Percentiles rank a stretch among this genome's conserved stretches.
phyloP scores from a whole-genome alignment of 768 basidiomycete species.

The Phallus indusiatus region DNA sequence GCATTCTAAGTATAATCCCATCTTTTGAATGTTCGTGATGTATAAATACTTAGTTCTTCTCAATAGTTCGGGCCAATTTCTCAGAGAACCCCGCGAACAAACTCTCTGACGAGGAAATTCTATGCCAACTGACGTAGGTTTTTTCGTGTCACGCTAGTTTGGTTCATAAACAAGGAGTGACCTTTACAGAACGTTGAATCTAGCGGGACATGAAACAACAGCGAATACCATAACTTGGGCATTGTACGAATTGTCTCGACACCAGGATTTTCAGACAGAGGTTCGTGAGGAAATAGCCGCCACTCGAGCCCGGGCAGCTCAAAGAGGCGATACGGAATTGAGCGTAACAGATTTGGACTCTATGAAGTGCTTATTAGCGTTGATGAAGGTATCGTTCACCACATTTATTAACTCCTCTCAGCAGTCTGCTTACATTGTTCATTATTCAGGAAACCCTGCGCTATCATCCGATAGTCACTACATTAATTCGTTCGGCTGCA shows the following conservation, averaged over 20 bases:
- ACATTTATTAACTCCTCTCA: neutral
- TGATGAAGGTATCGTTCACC: conserved; percentile 21
- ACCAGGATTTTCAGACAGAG: conserved; percentile 47
- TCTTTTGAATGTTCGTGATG: neutral
- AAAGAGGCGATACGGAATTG: conserved; percentile 20
- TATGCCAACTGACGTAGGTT: conserved; percentile 34
- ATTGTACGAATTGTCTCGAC: conserved; percentile 49
- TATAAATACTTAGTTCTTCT: neutral
- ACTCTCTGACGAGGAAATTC: conserved; percentile 40
- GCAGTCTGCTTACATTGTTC: neutral
- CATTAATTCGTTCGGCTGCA: conserved; percentile 17
- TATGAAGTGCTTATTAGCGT: conserved; percentile 23
- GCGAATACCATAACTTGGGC: conserved; percentile 52
- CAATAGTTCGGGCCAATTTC: conserved; percentile 44
- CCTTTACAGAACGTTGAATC: conserved; percentile 23
- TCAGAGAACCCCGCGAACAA: conserved; percentile 33
- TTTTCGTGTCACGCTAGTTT: conserved; percentile 19
- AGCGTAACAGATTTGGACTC: conserved; percentile 23
- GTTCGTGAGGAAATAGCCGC: conserved; percentile 49
- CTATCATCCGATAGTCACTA: conserved; percentile 24
- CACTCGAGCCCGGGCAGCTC: conserved; percentile 15
- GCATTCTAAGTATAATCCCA: conserved; percentile 38
- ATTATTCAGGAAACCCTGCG: conserved; percentile 21
- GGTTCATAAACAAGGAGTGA: conserved; percentile 22
- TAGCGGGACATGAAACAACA: conserved; percentile 46